Percentiles rank a stretch among this genome's conserved stretches.
phyloP scores from a whole-genome alignment of 2,329 filamentous ascomycete genomes.

The Beauveria sp. region DNA sequence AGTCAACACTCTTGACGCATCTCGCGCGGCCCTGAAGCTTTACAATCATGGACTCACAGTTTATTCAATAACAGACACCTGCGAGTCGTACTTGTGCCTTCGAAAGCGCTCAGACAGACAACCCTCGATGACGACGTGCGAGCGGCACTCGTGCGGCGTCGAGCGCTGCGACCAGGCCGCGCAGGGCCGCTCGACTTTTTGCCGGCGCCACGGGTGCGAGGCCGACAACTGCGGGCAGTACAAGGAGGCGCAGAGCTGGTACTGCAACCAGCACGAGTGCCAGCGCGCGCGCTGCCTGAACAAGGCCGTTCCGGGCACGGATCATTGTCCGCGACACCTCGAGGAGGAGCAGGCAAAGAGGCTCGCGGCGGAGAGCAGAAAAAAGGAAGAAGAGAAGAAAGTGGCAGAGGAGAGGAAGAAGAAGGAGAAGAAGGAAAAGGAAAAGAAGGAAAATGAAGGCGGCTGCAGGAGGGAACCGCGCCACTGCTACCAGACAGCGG shows the following conservation, averaged over 20 bases:
- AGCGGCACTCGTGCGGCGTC: slow-evolving; percentile 5
- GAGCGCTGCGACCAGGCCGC: not conserved
- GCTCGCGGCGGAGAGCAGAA: not conserved
- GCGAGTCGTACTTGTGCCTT: not conserved
- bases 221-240: slow-evolving; percentile 6
- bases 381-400: not conserved
- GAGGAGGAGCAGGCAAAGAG: not conserved
- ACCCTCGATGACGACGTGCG: slow-evolving; percentile 3
- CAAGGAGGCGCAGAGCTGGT: slow-evolving; percentile 1
- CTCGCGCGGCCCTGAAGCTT: no score
- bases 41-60: not conserved
- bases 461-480: not conserved
- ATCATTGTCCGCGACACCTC: not conserved
- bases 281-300: not conserved
- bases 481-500: no score
- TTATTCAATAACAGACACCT: not conserved
- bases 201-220: slow-evolving; percentile 4
- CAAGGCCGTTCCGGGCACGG: not conserved
- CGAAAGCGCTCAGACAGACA: not conserved
- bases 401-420: not conserved
- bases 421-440: not conserved
- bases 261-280: slow-evolving; percentile 10
- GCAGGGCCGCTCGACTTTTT: not conserved
- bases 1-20: not conserved
- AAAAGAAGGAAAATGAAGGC: not conserved